These are phyloP conservation scores for Drechslerella coelobrocha DNA, from an alignment of 2,329 filamentous ascomycete species.

Conservation along the genomic window DNA sequence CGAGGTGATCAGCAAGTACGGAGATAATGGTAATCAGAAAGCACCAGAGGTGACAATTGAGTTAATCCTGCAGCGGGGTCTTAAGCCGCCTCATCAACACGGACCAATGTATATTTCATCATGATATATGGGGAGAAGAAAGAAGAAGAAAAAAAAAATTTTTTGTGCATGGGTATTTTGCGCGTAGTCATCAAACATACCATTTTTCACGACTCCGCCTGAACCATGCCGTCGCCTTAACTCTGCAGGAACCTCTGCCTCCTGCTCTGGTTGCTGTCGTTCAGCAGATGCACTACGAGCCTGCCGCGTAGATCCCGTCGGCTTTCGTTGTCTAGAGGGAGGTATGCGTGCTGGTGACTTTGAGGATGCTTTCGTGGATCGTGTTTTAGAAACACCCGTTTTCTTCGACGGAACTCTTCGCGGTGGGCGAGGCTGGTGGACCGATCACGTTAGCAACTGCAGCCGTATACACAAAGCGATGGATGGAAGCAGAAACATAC, in stretches of 20 bases:
- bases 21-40: constrained; percentile 38
- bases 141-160: constrained; percentile 6
- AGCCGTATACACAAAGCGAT: neutral
- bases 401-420: constrained; percentile 48
- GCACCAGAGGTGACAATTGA: constrained; percentile 46
- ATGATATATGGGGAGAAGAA: constrained; percentile 7
- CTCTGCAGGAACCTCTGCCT: neutral
- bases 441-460: neutral
- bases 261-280: constrained; percentile 5
- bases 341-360: constrained; percentile 15
- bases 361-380: constrained; percentile 31
- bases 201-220: constrained; percentile 21
- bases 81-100: constrained; percentile 52
- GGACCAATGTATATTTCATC: constrained; percentile 51
- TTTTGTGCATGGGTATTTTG: neutral
- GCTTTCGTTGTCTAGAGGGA: constrained; percentile 27
- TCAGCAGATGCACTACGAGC: constrained; percentile 25
- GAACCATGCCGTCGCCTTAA: constrained; percentile 26
- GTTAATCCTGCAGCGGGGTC: constrained; percentile 51
- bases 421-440: constrained; percentile 40
- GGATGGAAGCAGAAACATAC: constrained; percentile 17
- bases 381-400: constrained; percentile 30
- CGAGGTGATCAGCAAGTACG: neutral
- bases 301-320: constrained; percentile 31
- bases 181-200: constrained; percentile 1